Conservation (phyloP, 106 monocot genomes). For the Acanthochlamys bracteata region DNA sequence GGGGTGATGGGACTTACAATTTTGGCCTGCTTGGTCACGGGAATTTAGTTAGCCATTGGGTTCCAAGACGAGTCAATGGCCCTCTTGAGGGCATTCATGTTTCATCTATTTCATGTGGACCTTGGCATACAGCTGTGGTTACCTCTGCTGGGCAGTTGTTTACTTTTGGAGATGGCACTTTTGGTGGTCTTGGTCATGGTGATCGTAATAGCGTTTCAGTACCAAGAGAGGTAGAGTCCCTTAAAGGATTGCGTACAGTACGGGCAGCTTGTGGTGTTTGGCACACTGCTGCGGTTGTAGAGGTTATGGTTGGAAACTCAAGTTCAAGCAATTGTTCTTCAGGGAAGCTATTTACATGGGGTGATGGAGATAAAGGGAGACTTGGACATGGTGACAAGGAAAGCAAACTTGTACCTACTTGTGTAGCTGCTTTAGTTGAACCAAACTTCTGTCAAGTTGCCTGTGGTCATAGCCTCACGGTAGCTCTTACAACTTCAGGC, state of each 20-base stretch:
- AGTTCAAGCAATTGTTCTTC: slow-evolving; percentile 17
- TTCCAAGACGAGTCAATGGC: slow-evolving; percentile 35
- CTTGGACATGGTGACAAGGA: slow-evolving; percentile 46
- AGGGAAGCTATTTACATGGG: slow-evolving; percentile 47
- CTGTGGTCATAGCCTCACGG: slow-evolving; percentile 40
- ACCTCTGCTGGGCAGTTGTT: slow-evolving; percentile 49
- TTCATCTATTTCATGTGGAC: slow-evolving; percentile 51
- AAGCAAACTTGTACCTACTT: slow-evolving; percentile 27
- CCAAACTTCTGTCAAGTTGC: slow-evolving; percentile 46
- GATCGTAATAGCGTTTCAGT: slow-evolving; percentile 26
- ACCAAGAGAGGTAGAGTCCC: slow-evolving; percentile 43
- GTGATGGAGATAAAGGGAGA: slow-evolving; percentile 48
- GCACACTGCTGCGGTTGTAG: slow-evolving; percentile 49
- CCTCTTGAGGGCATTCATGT: slow-evolving; percentile 35
- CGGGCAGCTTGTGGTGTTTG: slow-evolving; percentile 56
- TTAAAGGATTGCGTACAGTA: slow-evolving; percentile 39
- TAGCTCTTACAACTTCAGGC: slow-evolving; percentile 34
- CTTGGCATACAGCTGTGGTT: slow-evolving; percentile 56
- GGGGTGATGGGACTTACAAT: slow-evolving; percentile 53
- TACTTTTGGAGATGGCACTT: slow-evolving; percentile 61
- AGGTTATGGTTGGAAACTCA: slow-evolving; percentile 11
- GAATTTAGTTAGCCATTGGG: slow-evolving; percentile 44
- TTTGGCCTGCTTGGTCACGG: slow-evolving; percentile 53
- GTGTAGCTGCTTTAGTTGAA: slow-evolving; percentile 31
- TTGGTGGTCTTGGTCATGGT: slow-evolving; percentile 61